phyloP scores from a whole-genome alignment of 495 filamentous ascomycete species.

The Pyrenula massariospora region DNA sequence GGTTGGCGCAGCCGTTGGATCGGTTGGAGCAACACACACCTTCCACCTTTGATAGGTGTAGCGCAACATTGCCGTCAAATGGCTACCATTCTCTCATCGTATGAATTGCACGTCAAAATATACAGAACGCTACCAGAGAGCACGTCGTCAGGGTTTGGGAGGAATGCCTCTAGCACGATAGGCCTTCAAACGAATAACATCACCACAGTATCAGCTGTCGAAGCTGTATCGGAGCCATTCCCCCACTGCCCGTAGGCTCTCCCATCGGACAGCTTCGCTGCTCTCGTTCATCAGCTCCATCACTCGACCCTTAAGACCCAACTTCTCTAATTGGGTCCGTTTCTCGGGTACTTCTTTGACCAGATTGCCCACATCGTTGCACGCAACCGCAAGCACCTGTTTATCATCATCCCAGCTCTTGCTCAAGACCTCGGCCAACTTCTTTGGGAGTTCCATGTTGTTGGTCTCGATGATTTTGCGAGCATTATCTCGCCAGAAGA shows the following conservation, averaged over 20 bases:
- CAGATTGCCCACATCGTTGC: slow-evolving; percentile 82
- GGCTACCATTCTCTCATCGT: too few species aligned
- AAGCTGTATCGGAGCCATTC: slow-evolving; percentile 91
- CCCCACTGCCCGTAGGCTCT: slow-evolving; percentile 84
- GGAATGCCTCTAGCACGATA: too few species aligned
- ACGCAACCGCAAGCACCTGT: slow-evolving; percentile 89
- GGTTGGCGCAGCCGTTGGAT: too few species aligned
- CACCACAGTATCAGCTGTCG: slow-evolving; percentile 42
- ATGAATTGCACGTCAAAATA: too few species aligned
- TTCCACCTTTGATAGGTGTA: too few species aligned
- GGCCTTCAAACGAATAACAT: too few species aligned
- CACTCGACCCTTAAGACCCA: slow-evolving; percentile 81
- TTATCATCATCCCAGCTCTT: slow-evolving; percentile 88
- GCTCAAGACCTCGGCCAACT: slow-evolving; percentile 75
- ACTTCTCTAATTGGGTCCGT: slow-evolving; percentile 67
- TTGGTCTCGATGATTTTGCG: slow-evolving; percentile 77
- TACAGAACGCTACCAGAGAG: too few species aligned
- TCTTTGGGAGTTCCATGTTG: slow-evolving; percentile 66
- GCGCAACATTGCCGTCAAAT: too few species aligned
- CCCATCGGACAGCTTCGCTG: slow-evolving; percentile 88
- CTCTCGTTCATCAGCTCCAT: slow-evolving; percentile 93
- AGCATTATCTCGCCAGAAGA: slow-evolving; percentile 96
- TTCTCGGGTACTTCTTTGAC: slow-evolving; percentile 88
- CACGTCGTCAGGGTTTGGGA: too few species aligned
- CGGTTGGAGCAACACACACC: too few species aligned